Conservation (phyloP, 1,139 yeast genomes). For the Taphrina pruni region DNA sequence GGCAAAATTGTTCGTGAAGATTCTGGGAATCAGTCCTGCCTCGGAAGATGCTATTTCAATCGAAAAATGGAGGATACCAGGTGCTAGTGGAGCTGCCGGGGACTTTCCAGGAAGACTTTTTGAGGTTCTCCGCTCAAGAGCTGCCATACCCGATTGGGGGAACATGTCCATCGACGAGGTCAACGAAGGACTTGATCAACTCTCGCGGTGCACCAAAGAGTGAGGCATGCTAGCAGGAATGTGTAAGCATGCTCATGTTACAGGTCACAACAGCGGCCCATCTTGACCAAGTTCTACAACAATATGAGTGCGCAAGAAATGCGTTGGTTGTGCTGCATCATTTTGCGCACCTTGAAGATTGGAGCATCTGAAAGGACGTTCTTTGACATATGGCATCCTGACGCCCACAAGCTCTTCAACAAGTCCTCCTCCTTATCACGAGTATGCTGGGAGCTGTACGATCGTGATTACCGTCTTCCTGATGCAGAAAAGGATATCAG, state of each 20-base stretch:
- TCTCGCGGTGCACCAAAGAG: constrained; percentile 50
- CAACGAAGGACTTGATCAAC: constrained; percentile 63
- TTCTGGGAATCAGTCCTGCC: constrained; percentile 59
- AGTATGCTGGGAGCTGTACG: constrained; percentile 65
- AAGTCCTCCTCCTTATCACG: constrained; percentile 70
- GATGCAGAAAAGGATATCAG: constrained; percentile 53
- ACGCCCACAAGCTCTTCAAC: constrained; percentile 68
- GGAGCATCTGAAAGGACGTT: constrained; percentile 68
- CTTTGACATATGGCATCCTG: constrained; percentile 77
- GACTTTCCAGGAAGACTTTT: constrained; percentile 55
- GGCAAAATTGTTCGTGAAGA: constrained; percentile 57
- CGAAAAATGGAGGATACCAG: constrained; percentile 56
- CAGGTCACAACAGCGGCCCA: constrained; percentile 50
- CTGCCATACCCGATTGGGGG: constrained; percentile 52
- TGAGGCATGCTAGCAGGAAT: constrained; percentile 17
- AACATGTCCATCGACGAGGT: constrained; percentile 62
- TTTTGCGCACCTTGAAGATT: constrained; percentile 63
- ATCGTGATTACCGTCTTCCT: constrained; percentile 58
- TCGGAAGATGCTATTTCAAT: constrained; percentile 60
- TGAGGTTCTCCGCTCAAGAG: constrained; percentile 53
- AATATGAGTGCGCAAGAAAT: constrained; percentile 68
- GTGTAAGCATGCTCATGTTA: not conserved
- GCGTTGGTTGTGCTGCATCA: constrained; percentile 70
- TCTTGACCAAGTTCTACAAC: constrained; percentile 62
- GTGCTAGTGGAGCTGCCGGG: constrained; percentile 52